phyloP scores from a whole-genome alignment of 139 green algal species.

The Choricystis sp. region DNA sequence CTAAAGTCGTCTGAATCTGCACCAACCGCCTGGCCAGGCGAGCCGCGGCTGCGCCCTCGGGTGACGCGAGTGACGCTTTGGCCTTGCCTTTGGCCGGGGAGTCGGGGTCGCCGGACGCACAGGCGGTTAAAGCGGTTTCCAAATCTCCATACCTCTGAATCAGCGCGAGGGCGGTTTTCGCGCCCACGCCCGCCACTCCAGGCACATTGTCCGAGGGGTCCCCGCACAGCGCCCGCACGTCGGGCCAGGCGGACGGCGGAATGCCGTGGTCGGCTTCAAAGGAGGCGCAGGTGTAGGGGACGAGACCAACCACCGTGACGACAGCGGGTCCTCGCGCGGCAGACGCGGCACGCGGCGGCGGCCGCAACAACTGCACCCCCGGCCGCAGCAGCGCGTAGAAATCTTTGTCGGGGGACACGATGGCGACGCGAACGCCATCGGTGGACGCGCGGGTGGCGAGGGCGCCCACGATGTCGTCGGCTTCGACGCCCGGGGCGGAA shows the following conservation, averaged over 20 bases:
- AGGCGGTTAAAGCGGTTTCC: too few relatives aligned
- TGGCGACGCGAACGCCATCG: slow-evolving; percentile 27
- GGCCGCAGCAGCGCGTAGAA: slow-evolving; percentile 50
- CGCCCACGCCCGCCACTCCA: slow-evolving; percentile 34
- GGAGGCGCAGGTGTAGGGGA: slow-evolving; percentile 20
- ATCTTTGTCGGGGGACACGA: slow-evolving; percentile 55
- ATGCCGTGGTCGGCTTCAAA: slow-evolving; percentile 23
- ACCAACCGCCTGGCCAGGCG: not conserved
- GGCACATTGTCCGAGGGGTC: slow-evolving; percentile 33
- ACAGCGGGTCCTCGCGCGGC: too few relatives aligned
- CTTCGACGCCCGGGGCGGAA: slow-evolving; percentile 42
- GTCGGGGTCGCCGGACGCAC: too few relatives aligned
- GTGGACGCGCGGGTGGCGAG: slow-evolving; percentile 15
- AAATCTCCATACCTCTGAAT: slow-evolving; percentile 15
- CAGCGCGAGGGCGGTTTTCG: slow-evolving; percentile 28
- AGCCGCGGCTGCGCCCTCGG: not conserved
- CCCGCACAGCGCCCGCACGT: slow-evolving; percentile 37
- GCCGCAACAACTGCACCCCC: slow-evolving; percentile 33
- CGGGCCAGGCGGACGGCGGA: slow-evolving; percentile 24
- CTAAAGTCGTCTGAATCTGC: not conserved
- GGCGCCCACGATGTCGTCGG: slow-evolving; percentile 50
- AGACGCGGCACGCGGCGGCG: slow-evolving; percentile 3
- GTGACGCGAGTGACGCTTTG: not conserved
- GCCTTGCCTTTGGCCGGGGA: too few relatives aligned
- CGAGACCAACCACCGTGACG: slow-evolving; percentile 11